These are phyloP conservation scores for Scolecobasidium constrictum DNA, from an alignment of 2,329 filamentous ascomycete species.

Conservation along the genomic window DNA sequence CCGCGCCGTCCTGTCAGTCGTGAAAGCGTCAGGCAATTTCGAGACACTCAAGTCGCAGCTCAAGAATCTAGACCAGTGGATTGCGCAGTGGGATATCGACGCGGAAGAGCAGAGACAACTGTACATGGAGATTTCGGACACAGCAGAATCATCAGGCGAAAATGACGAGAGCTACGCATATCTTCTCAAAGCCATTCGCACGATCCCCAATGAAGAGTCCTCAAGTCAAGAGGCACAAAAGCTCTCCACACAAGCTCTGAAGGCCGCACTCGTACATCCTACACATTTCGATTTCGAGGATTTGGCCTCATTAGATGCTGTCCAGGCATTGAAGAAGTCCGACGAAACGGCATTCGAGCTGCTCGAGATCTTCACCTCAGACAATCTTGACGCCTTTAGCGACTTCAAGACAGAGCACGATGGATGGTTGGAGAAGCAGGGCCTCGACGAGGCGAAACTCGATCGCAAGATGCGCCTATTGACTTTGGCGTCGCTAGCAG, in stretches of 20 bases:
- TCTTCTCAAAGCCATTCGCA: slow-evolving; percentile 65
- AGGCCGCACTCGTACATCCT: slow-evolving; percentile 54
- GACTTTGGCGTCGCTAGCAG: slow-evolving; percentile 82
- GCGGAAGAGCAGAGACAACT: slow-evolving; percentile 76
- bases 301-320: slow-evolving; percentile 57
- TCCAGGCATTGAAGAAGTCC: slow-evolving; percentile 78
- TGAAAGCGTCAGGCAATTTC: slow-evolving; percentile 58
- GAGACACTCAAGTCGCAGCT: slow-evolving; percentile 77
- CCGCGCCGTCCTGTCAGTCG: slow-evolving; percentile 74
- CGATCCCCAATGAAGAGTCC: slow-evolving; percentile 52
- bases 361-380: slow-evolving; percentile 88
- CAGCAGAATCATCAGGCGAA: slow-evolving; percentile 68
- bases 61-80: slow-evolving; percentile 71
- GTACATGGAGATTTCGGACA: slow-evolving; percentile 71
- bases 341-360: slow-evolving; percentile 82
- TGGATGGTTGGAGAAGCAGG: slow-evolving; percentile 69
- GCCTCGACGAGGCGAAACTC: slow-evolving; percentile 59
- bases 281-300: slow-evolving; percentile 65
- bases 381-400: slow-evolving; percentile 89
- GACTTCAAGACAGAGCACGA: slow-evolving; percentile 90
- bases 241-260: slow-evolving; percentile 53
- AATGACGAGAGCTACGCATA: slow-evolving; percentile 65
- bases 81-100: slow-evolving; percentile 70
- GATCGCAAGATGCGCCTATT: slow-evolving; percentile 94
- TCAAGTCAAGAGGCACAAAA: slow-evolving; percentile 44